Evolutionary conservation across 1,139 yeast species (phyloP), one percentile per base, ranked within the genome.

Genomic region (Nakaseomyces glabratus): DNA sequence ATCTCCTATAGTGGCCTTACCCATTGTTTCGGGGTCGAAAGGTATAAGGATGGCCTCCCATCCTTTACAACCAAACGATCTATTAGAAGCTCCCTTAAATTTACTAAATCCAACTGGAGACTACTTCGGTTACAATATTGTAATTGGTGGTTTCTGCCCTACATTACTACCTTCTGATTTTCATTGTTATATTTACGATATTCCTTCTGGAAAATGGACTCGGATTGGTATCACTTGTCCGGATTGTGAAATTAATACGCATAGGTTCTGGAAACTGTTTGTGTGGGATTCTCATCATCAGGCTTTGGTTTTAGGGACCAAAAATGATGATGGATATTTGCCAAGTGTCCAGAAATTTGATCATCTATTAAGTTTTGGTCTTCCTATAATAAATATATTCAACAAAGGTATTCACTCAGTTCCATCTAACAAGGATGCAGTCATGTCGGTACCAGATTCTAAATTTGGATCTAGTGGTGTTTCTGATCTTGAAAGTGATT

Each of bases 201-300:
- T 66, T 11, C 73, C 78, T 0, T 69, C 82, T 0, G 73, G 72
- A 1, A 71, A 69, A 46, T 79, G 88, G 86, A 71, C 79, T 1
- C 61, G 77, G 35, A 53, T 80, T 17, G 76, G 73, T 44, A 61
- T 70, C 2, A 65, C 65, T 37, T 76, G 84, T 51, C 43, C 43
- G 16, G 65, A 68, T 36, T 77, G 72, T 45, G 73, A 68, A 33
- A 61, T 66, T 31, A 71, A 72, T 13, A 65, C 70, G 6, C 82
- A 78, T 48, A 59, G 80, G 35, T 67, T 77, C 37, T 73, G 82
- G 73, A 76, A 74, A 40, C 75, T 82, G 0, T 76, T 70, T 57
- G 74, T 75, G 0, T 80, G 90, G 90, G 69, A 69, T 30, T 76
- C 86, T 1, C 90, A 80, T 56, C 88, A 79, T 50, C 75, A 74